Evolutionary conservation across 2,329 filamentous ascomycete species (phyloP).

Genomic region (Aspergillus terreus): DNA sequence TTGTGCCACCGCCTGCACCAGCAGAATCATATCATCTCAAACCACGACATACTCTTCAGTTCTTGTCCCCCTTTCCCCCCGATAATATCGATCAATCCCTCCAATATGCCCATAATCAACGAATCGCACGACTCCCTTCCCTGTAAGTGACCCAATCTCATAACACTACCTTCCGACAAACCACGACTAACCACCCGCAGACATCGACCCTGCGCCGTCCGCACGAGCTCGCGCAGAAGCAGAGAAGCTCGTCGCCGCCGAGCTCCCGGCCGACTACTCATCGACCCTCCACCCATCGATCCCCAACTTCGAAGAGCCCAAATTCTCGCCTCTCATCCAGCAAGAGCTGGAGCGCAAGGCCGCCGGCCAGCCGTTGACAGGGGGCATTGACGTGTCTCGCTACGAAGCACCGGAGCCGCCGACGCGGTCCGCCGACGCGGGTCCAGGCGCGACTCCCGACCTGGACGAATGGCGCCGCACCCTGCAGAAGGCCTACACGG

Average conservation of each 20-base stretch:
- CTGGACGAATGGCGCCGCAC: slow-evolving; percentile 48
- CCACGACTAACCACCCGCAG: slow-evolving; percentile 42
- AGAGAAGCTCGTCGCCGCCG: slow-evolving; percentile 64
- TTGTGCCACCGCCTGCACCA: background rate
- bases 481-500: slow-evolving; percentile 55
- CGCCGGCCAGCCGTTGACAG: slow-evolving; percentile 54
- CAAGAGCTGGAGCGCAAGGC: slow-evolving; percentile 67
- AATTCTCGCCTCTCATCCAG: slow-evolving; percentile 63
- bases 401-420: slow-evolving; percentile 74
- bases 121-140: slow-evolving; percentile 76
- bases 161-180: slow-evolving; percentile 8
- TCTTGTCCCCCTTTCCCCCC: background rate
- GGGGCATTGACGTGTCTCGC: slow-evolving; percentile 69
- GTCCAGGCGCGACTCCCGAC: slow-evolving; percentile 31
- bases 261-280: slow-evolving; percentile 53
- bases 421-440: slow-evolving; percentile 28
- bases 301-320: slow-evolving; percentile 48
- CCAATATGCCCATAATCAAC: slow-evolving; percentile 62
- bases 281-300: slow-evolving; percentile 57
- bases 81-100: background rate
- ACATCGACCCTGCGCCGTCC: slow-evolving; percentile 75
- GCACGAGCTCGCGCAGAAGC: slow-evolving; percentile 60
- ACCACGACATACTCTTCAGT: background rate
- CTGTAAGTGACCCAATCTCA: slow-evolving; percentile 55
- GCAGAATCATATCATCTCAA: background rate